Conservation (phyloP, 768 basidiomycete species). For the Psilocybe cyanescens region DNA sequence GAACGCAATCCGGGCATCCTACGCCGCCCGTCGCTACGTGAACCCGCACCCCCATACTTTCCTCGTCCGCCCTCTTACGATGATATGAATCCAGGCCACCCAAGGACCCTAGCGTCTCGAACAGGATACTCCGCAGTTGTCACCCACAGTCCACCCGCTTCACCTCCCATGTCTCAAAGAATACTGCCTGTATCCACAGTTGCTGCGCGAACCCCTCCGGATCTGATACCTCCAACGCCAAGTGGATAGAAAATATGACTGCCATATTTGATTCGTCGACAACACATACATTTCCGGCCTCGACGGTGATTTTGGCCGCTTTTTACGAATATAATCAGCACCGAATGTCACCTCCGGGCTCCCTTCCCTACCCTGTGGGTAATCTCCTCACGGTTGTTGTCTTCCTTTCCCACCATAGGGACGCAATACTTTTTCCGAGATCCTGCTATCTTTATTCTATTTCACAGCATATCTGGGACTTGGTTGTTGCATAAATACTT, state of each 20-base stretch:
- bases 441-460: slow-evolving; percentile 9
- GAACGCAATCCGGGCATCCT: slow-evolving; percentile 37
- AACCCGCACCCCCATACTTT: slow-evolving; percentile 57
- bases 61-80: slow-evolving; percentile 52
- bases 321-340: not conserved
- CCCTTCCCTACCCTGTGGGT: not conserved
- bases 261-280: not conserved
- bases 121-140: slow-evolving; percentile 34
- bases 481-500: slow-evolving; percentile 13
- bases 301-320: slow-evolving; percentile 10
- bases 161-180: slow-evolving; percentile 18
- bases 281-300: not conserved
- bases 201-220: slow-evolving; percentile 12
- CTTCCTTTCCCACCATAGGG: slow-evolving; percentile 13
- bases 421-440: not conserved
- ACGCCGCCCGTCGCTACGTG: slow-evolving; percentile 34
- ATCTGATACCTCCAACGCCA: slow-evolving; percentile 19
- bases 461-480: slow-evolving; percentile 12
- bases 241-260: slow-evolving; percentile 15
- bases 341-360: not conserved
- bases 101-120: slow-evolving; percentile 16
- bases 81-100: slow-evolving; percentile 5
- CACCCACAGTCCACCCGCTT: slow-evolving; percentile 21
- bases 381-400: slow-evolving; percentile 4
- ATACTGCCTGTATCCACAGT: slow-evolving; percentile 11